phyloP scores from a whole-genome alignment of 345 rosid species.

The Populus pruinosa region DNA sequence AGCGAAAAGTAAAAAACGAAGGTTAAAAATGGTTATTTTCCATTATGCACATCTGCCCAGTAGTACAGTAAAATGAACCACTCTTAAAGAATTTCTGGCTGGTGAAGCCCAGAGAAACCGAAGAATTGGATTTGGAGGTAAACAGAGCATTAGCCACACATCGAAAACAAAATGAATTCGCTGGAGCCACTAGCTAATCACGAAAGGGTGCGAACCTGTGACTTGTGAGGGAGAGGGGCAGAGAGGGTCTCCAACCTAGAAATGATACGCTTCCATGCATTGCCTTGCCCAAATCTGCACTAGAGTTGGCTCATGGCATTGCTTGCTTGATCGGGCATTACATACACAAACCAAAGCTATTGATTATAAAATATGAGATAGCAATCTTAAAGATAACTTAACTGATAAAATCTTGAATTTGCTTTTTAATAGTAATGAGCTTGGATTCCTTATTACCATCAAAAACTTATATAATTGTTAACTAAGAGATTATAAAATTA shows the following conservation, averaged over 20 bases:
- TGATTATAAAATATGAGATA: too few relatives aligned
- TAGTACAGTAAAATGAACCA: not conserved
- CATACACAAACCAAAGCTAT: not conserved
- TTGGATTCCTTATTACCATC: rapidly evolving
- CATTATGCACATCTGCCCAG: not conserved
- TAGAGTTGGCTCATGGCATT: not conserved
- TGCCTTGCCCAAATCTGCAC: not conserved
- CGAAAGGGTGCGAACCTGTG: not conserved
- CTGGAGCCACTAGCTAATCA: not conserved
- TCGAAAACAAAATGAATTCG: too few relatives aligned
- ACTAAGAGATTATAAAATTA: rapidly evolving
- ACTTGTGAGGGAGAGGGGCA: not conserved
- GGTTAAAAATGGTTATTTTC: not conserved
- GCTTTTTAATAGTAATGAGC: rapidly evolving
- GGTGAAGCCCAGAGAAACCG: not conserved
- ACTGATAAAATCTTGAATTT: too few relatives aligned
- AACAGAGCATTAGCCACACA: too few relatives aligned
- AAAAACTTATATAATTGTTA: too few relatives aligned
- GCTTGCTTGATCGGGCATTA: too few relatives aligned
- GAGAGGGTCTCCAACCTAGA: too few relatives aligned
- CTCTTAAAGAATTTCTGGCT: too few relatives aligned
- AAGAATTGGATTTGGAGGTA: not conserved
- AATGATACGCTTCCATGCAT: not conserved
- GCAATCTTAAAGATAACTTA: too few relatives aligned
- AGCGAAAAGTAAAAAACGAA: not conserved